Conservation (phyloP, 257 asterid genomes). For the Scutellaria baicalensis region DNA sequence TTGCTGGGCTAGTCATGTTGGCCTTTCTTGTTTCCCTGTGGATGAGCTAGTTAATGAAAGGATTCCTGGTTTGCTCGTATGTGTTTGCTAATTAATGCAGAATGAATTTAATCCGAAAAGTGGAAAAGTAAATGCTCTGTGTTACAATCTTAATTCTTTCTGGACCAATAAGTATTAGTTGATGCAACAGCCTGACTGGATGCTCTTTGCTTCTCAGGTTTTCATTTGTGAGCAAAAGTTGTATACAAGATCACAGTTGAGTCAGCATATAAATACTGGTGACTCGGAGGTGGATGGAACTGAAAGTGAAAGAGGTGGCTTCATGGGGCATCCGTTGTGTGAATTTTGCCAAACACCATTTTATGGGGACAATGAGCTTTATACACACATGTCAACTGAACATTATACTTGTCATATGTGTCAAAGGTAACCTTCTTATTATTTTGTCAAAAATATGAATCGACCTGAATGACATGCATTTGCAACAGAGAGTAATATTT, state of each 20-base stretch:
- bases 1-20: neutral
- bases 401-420: constrained; percentile 95
- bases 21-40: constrained; percentile 7
- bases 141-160: neutral
- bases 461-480: neutral
- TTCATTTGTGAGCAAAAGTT: constrained; percentile 95
- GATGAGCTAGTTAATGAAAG: neutral
- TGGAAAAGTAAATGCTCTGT: neutral
- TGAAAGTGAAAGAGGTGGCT: constrained; percentile 98
- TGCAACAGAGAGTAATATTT: neutral
- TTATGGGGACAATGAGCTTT: constrained; percentile 91
- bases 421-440: constrained; percentile 52
- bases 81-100: neutral
- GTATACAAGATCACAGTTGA: constrained; percentile 77
- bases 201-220: constrained; percentile 38
- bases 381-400: constrained; percentile 89
- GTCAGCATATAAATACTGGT: constrained; percentile 72
- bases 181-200: constrained; percentile 13
- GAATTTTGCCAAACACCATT: constrained; percentile 82
- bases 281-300: constrained; percentile 98
- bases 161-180: neutral
- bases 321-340: constrained; percentile 87
- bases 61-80: neutral
- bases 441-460: neutral
- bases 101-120: neutral